Conservation (phyloP, 345 rosid species). For the Sonneratia caseolaris region DNA sequence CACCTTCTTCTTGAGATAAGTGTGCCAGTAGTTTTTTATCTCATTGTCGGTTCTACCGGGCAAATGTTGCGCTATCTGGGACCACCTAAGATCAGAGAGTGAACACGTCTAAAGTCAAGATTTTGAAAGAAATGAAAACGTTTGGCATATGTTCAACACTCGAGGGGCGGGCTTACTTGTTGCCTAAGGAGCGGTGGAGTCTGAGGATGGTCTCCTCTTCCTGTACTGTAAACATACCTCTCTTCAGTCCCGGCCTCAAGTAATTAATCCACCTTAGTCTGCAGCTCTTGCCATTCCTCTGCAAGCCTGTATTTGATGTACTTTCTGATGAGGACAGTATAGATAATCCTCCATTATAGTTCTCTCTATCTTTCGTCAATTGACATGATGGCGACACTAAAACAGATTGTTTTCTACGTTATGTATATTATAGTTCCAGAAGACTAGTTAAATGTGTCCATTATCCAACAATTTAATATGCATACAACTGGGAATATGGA, state of each 20-base stretch:
- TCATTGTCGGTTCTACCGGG: slow-evolving; percentile 30
- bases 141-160: background rate
- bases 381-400: too few relatives aligned
- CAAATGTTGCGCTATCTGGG: slow-evolving; percentile 65
- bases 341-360: too few relatives aligned
- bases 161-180: background rate
- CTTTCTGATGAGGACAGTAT: background rate
- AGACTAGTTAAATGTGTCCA: too few relatives aligned
- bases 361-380: too few relatives aligned
- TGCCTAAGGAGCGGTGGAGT: slow-evolving; percentile 58
- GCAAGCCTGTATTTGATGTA: slow-evolving; percentile 37
- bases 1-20: slow-evolving; percentile 60
- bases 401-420: too few relatives aligned
- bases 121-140: background rate
- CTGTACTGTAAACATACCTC: slow-evolving; percentile 41
- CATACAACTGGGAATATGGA: too few relatives aligned
- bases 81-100: slow-evolving; percentile 41
- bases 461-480: too few relatives aligned
- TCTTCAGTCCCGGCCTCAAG: slow-evolving; percentile 70
- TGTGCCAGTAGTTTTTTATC: slow-evolving; percentile 18
- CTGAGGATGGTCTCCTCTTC: slow-evolving; percentile 62
- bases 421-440: too few relatives aligned
- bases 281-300: slow-evolving; percentile 86
- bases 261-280: slow-evolving; percentile 89
- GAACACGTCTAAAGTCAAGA: background rate